Base-by-base conservation (phyloP, 2,329 filamentous ascomycete genomes). In the Fusarium vanettenii region DNA sequence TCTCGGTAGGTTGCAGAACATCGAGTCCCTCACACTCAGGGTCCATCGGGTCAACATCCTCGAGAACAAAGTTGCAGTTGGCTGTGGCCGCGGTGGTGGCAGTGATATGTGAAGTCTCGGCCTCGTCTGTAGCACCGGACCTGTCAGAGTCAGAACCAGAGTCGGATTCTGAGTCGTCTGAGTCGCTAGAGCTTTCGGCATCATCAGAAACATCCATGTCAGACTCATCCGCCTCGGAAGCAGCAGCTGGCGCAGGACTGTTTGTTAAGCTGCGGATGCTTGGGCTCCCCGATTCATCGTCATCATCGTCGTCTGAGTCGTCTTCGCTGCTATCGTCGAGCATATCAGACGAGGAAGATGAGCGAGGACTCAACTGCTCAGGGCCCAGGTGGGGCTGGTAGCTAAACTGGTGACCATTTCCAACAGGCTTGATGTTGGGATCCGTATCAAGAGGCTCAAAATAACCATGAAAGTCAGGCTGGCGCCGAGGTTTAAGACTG, bases 41-140 rank as follows among this genome's bases (percentile, higher is more conserved):
- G 66, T 87, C 86, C 83, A 84, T 84, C 4, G 83, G 82, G 61
- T 85, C 86, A 64, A 87, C 83, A 70, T 88, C 87, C 69, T 89
- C 87, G 33, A 89, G 81, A 13, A 81, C 77, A 41, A 88, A 83
- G 39, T 81, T 75, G 64, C 78, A 80, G 39, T 67, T 37, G 35
- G 78, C 67, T 18, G 69, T 73, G 9, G 74, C 67, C 27, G 71
- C 71, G 25, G 71, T 71, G 22, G 72, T 67, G 27, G 69, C 35
- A 37, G 74, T 75, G n/a, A 77, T 67, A 31, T 76, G 73, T 14
- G 70, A 75, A 16, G 65, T 76, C 66, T 72, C 74, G 18, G 71
- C 75, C 37, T 79, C 75, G 6, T 79, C 79, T 20, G 70, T 74
- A 13, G 60, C 74, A 31, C 74, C 78, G 6, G 75, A 79, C 43